A percentile compares a stretch with the other conserved stretches of the same genome.
Conservation (phyloP, 2,329 filamentous ascomycete genomes). For the Colletotrichum navitas region DNA sequence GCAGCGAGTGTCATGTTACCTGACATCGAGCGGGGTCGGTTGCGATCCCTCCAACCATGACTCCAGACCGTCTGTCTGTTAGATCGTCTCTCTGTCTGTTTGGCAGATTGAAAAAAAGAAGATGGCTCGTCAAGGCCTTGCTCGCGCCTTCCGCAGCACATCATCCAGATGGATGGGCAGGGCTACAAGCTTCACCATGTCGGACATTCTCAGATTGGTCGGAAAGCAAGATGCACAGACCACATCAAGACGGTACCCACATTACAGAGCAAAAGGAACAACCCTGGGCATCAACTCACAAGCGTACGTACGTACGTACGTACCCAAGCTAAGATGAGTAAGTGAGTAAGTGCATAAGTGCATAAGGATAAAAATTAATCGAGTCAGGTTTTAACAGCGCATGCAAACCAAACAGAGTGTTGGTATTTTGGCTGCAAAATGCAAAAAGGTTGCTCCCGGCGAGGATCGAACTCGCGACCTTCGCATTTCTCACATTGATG, state of each 20-base stretch:
- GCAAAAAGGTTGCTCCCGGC: constrained; percentile 41
- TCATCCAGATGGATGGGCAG: neutral
- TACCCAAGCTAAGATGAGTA: neutral
- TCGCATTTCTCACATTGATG: constrained; percentile 47
- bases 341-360: neutral
- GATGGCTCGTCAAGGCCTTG: neutral
- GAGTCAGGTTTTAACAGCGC: neutral
- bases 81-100: too few species aligned
- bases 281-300: neutral
- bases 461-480: constrained; percentile 52
- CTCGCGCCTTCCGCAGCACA: neutral
- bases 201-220: neutral
- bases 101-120: too few species aligned
- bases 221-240: neutral
- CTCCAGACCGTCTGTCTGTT: too few species aligned
- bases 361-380: neutral
- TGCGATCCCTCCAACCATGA: neutral
- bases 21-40: neutral
- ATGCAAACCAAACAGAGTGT: neutral
- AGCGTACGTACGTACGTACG: too few species aligned
- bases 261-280: neutral
- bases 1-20: too few species aligned
- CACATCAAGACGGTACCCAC: neutral
- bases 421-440: neutral
- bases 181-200: too few species aligned